Percentiles rank a stretch among this genome's conserved stretches.
phyloP scores from a whole-genome alignment of 345 rosid genomes.

The Ricinus communis region DNA sequence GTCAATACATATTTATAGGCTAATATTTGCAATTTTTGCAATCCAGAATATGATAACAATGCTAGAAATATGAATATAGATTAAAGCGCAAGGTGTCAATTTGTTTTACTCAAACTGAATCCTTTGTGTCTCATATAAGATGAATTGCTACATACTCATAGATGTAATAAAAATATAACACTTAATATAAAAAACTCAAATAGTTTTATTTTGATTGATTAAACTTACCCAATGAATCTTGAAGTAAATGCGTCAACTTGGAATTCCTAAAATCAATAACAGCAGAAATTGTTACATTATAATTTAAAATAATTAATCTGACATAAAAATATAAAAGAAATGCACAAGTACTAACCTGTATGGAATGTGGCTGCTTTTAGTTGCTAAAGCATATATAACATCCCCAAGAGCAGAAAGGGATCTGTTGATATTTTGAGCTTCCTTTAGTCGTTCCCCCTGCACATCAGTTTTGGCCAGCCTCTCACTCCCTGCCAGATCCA shows the following conservation, averaged over 20 bases:
- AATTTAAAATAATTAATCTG: neutral
- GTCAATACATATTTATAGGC: too few relatives aligned
- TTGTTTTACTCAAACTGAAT: too few relatives aligned
- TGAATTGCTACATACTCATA: too few relatives aligned
- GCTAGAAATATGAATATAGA: too few relatives aligned
- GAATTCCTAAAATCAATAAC: conserved; percentile 68
- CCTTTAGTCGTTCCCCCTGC: conserved; percentile 91
- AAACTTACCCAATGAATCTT: conserved; percentile 86
- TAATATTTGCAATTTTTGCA: too few relatives aligned
- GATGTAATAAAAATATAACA: too few relatives aligned
- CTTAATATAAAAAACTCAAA: too few relatives aligned
- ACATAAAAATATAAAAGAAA: neutral
- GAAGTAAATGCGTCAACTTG: conserved; percentile 90
- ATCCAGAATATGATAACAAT: too few relatives aligned
- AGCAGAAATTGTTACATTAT: conserved; percentile 14
- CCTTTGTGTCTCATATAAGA: too few relatives aligned
- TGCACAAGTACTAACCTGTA: conserved; percentile 49
- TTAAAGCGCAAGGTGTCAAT: too few relatives aligned
- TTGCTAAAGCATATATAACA: conserved; percentile 83
- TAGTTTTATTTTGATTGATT: too few relatives aligned
- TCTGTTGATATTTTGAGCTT: conserved; percentile 90
- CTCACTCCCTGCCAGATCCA: conserved; percentile 97
- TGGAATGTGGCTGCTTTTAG: conserved; percentile 86
- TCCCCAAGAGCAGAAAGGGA: conserved; percentile 98
- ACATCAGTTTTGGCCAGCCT: conserved; percentile 89